phyloP scores from a whole-genome alignment of 805 yeast species.

The Phaffomyces opuntiae region DNA sequence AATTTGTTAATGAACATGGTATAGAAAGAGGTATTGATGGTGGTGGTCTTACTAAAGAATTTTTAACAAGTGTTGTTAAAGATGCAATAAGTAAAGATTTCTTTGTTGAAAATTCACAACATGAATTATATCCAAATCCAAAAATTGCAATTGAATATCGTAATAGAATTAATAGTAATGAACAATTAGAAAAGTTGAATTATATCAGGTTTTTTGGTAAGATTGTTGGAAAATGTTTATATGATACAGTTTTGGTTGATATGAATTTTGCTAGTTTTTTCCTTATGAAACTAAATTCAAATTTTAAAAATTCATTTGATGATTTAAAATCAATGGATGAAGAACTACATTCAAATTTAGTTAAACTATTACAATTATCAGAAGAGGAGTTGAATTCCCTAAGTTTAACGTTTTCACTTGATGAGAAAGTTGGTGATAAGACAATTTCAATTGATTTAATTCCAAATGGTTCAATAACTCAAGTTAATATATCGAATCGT shows the following conservation, averaged over 20 bases:
- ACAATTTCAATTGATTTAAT: constrained; percentile 46
- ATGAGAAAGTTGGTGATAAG: constrained; percentile 36
- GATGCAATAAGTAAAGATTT: constrained; percentile 51
- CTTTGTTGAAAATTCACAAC: constrained; percentile 39
- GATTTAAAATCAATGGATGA: constrained; percentile 69
- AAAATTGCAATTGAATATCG: constrained; percentile 33
- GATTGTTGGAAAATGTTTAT: constrained; percentile 82
- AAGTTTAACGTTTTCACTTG: constrained; percentile 61
- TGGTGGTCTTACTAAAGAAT: constrained; percentile 92
- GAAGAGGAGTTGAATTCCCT: constrained; percentile 45
- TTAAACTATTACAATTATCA: constrained; percentile 49
- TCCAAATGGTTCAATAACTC: constrained; percentile 47
- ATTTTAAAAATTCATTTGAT: constrained; percentile 58
- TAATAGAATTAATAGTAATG: constrained; percentile 27
- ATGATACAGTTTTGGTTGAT: constrained; percentile 76
- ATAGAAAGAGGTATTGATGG: constrained; percentile 92
- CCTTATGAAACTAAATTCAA: constrained; percentile 43
- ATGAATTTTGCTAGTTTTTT: constrained; percentile 83
- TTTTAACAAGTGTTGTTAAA: constrained; percentile 62
- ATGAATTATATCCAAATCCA: constrained; percentile 73
- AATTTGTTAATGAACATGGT: constrained; percentile 67
- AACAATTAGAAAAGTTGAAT: constrained; percentile 24
- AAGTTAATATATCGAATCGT: constrained; percentile 56
- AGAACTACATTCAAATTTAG: constrained; percentile 56
- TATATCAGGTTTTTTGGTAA: constrained; percentile 64